These are phyloP conservation scores for Sclerotinia trifoliorum DNA, from an alignment of 2,329 filamentous ascomycete genomes.

Conservation along the genomic window DNA sequence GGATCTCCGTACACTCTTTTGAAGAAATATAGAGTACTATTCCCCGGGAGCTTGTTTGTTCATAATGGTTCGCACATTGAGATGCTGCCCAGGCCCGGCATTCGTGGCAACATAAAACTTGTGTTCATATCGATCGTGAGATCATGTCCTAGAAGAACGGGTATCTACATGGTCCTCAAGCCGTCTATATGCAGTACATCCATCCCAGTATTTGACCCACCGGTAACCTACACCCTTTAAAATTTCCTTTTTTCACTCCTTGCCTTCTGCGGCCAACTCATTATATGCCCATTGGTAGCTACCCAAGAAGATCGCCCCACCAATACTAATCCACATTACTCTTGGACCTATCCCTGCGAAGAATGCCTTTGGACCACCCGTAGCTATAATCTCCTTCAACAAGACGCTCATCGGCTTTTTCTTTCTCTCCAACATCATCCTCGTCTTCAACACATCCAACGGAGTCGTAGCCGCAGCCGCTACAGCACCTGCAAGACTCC, in stretches of 20 bases:
- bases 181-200: neutral
- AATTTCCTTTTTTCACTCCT: neutral
- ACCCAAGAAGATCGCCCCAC: slow-evolving; percentile 90
- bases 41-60: neutral
- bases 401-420: slow-evolving; percentile 59
- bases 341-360: slow-evolving; percentile 77
- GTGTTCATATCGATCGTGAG: slow-evolving; percentile 11
- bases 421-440: slow-evolving; percentile 85
- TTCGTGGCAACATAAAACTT: neutral
- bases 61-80: neutral
- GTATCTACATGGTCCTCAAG: slow-evolving; percentile 7
- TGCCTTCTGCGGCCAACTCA: slow-evolving; percentile 47
- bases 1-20: neutral
- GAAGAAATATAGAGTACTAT: neutral
- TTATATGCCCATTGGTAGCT: slow-evolving; percentile 91
- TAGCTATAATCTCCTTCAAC: slow-evolving; percentile 61
- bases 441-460: slow-evolving; percentile 92
- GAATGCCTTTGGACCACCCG: slow-evolving; percentile 66
- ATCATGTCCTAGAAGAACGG: slow-evolving; percentile 6
- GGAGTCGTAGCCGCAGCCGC: slow-evolving; percentile 89
- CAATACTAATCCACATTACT: slow-evolving; percentile 91
- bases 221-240: neutral
- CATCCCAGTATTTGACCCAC: neutral
- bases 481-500: slow-evolving; percentile 77
- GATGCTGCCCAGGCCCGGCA: neutral